Evolutionary conservation across 163 green algal genomes (phyloP).

Genomic region (Coccomyxa subellipsoidea): DNA sequence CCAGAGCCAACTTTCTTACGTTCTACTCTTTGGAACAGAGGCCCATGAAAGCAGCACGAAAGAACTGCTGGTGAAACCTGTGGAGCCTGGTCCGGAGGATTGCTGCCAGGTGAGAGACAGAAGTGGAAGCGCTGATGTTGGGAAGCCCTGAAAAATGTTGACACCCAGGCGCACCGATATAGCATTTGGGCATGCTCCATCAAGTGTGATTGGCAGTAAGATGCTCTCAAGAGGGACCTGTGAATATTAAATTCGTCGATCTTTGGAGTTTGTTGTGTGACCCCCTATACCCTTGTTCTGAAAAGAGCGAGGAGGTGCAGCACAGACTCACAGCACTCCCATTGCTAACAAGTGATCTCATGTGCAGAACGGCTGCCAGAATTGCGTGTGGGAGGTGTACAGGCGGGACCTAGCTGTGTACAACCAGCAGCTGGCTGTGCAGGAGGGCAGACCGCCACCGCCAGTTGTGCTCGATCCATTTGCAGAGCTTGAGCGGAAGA

Average conservation of each 20-base stretch:
- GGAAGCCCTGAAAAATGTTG: no score
- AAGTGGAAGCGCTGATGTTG: no score
- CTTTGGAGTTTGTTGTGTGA: no score
- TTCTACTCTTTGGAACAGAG: neutral
- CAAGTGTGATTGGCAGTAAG: no score
- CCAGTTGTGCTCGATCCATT: neutral
- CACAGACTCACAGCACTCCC: neutral
- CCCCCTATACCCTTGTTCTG: neutral
- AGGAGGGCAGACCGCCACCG: neutral
- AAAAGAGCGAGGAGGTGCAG: neutral
- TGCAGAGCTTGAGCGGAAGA: constrained; percentile 4
- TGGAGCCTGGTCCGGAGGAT: constrained; percentile 1
- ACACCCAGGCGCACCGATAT: no score
- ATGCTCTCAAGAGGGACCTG: no score
- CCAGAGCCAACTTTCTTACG: neutral
- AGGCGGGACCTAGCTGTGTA: neutral
- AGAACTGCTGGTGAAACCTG: neutral
- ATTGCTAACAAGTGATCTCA: neutral
- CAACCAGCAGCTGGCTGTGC: neutral
- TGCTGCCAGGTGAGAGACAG: neutral
- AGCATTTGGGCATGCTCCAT: no score
- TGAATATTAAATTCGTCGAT: no score
- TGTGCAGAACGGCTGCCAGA: neutral
- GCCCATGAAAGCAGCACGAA: neutral
- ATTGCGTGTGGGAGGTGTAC: neutral